phyloP scores from a whole-genome alignment of 2,329 filamentous ascomycete genomes.

The Xylariaceae sp. region DNA sequence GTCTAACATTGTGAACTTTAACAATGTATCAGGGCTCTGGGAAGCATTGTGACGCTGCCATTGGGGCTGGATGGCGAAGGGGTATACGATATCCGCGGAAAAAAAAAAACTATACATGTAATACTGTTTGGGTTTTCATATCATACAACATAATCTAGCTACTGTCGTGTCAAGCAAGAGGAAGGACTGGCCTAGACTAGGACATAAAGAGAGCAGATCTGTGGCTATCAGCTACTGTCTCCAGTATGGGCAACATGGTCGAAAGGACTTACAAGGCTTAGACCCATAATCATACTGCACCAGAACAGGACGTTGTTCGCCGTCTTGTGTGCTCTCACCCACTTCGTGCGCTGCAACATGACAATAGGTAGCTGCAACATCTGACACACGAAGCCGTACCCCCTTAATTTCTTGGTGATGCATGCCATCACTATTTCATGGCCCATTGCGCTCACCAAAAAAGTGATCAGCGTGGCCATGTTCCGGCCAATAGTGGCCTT shows the following conservation, averaged over 20 bases:
- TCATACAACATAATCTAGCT: too few species aligned
- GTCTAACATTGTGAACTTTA: too few species aligned
- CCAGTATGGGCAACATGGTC: background rate
- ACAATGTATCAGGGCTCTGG: too few species aligned
- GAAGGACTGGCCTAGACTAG: constrained; percentile 31
- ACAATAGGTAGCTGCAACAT: constrained; percentile 97
- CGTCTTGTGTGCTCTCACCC: constrained; percentile 68
- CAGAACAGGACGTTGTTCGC: constrained; percentile 90
- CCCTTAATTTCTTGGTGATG: constrained; percentile 93
- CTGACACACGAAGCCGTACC: constrained; percentile 90
- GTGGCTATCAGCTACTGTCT: constrained; percentile 11
- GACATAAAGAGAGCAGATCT: constrained; percentile 60
- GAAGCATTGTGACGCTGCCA: too few species aligned
- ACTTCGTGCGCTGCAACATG: constrained; percentile 77
- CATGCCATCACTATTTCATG: constrained; percentile 97
- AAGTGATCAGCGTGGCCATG: constrained; percentile 83
- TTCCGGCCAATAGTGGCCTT: constrained; percentile 70
- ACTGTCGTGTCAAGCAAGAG: background rate
- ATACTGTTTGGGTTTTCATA: too few species aligned
- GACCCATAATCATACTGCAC: constrained; percentile 83
- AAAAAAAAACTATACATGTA: too few species aligned
- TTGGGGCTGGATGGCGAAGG: too few species aligned
- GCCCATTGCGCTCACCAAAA: constrained; percentile 81
- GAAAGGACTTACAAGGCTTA: constrained; percentile 65
- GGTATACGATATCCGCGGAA: too few species aligned